phyloP scores from a whole-genome alignment of 805 yeast genomes.

The Lipomyces kockii region DNA sequence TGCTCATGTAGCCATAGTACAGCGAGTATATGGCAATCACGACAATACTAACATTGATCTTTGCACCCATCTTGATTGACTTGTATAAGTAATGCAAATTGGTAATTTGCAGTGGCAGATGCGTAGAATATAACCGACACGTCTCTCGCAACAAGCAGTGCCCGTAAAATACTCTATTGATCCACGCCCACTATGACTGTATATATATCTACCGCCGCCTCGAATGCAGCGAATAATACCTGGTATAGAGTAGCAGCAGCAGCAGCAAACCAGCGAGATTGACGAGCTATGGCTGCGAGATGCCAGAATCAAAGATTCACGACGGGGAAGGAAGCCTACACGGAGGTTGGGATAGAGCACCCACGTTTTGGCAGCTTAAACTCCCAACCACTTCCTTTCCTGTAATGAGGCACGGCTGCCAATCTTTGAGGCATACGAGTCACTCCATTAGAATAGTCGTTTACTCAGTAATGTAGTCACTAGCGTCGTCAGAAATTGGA shows the following conservation, averaged over 20 bases:
- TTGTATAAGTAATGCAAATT: neutral
- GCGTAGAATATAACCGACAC: neutral
- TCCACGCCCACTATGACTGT: neutral
- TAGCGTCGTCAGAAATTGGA: neutral
- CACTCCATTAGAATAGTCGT: neutral
- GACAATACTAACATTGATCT: constrained; percentile 17
- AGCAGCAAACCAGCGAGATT: neutral
- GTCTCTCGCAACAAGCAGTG: neutral
- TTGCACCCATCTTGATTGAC: constrained; percentile 13
- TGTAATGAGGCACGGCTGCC: too few relatives aligned
- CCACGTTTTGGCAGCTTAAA: neutral
- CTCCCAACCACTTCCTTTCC: neutral
- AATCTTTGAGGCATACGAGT: too few relatives aligned
- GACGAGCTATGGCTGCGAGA: neutral
- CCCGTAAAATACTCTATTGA: neutral
- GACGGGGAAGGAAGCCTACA: neutral
- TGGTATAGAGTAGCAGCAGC: neutral
- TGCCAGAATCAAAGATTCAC: neutral
- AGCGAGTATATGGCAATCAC: constrained; percentile 25
- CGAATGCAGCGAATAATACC: neutral
- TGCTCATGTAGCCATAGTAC: constrained; percentile 24
- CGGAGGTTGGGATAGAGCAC: neutral
- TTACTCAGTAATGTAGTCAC: neutral
- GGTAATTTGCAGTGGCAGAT: neutral
- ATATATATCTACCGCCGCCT: neutral